A percentile compares a stretch with the other conserved stretches of the same genome.
phyloP scores from a whole-genome alignment of 345 rosid species.

The Passiflora organensis region DNA sequence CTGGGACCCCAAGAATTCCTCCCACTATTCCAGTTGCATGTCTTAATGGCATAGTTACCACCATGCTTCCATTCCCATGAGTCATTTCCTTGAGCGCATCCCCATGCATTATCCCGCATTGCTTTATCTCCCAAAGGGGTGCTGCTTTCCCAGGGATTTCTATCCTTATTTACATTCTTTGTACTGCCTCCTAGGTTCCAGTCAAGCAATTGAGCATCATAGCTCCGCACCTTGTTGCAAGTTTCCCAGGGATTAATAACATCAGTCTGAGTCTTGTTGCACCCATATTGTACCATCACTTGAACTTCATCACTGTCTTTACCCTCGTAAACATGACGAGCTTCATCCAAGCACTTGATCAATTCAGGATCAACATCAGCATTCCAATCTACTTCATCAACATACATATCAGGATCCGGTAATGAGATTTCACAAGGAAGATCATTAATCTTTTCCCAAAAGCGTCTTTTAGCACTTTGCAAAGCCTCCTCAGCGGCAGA shows the following conservation, averaged over 20 bases:
- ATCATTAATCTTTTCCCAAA: conserved; percentile 63
- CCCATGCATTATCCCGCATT: conserved; percentile 19
- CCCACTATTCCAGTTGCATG: conserved; percentile 8
- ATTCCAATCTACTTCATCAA: conserved; percentile 66
- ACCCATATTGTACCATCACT: conserved; percentile 23
- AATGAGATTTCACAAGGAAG: conserved; percentile 37
- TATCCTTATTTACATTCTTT: conserved; percentile 13
- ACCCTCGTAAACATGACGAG: conserved; percentile 41
- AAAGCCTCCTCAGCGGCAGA: conserved; percentile 81
- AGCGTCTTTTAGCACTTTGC: conserved; percentile 55
- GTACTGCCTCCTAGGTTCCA: conserved; percentile 6
- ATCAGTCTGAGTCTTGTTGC: conserved; percentile 13
- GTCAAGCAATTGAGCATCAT: conserved; percentile 19
- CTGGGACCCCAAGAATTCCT: conserved; percentile 17
- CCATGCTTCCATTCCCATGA: conserved; percentile 10
- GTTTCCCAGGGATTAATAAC: conserved; percentile 39
- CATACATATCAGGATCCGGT: conserved; percentile 65
- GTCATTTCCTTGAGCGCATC: conserved; percentile 4
- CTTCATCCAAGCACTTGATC: conserved; percentile 51
- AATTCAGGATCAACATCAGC: conserved; percentile 56
- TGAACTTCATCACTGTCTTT: conserved; percentile 18
- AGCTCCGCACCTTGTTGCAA: conserved; percentile 7
- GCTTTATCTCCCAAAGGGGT: conserved; percentile 23
- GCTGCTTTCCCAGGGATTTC: conserved; percentile 46
- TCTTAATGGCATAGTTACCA: neutral